phyloP scores from a whole-genome alignment of 1,139 yeast species.

The Geotrichum klebahnii region DNA sequence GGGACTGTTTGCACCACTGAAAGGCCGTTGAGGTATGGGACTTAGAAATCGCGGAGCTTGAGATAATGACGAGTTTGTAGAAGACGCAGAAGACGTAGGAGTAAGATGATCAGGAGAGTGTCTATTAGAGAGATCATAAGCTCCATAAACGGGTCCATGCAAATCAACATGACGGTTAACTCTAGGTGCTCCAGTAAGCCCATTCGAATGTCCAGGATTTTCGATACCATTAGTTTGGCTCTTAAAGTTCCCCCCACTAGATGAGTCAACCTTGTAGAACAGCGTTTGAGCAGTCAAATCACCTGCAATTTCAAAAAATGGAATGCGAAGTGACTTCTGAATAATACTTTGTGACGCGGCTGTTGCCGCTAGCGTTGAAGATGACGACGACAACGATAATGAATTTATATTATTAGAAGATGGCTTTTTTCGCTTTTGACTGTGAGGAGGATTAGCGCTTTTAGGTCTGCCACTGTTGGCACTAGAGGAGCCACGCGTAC shows the following conservation, averaged over 20 bases:
- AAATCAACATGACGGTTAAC: conserved; percentile 1
- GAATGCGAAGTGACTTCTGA: conserved; percentile 3
- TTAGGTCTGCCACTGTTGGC: neutral
- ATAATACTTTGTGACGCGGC: conserved; percentile 1
- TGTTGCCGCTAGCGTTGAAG: neutral
- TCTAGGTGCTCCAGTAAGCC: neutral
- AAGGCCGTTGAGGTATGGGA: neutral
- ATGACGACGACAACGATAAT: neutral
- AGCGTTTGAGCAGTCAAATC: neutral
- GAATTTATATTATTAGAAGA: neutral
- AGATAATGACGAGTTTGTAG: neutral
- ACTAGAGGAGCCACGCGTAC: neutral
- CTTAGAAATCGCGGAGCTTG: neutral
- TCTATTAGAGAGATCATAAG: neutral
- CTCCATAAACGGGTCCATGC: conserved; percentile 2
- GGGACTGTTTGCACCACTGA: conserved; percentile 7
- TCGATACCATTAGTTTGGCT: neutral
- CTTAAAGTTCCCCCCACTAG: neutral
- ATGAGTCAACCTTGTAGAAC: neutral
- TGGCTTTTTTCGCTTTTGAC: conserved; percentile 5
- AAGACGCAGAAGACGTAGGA: neutral
- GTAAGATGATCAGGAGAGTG: neutral
- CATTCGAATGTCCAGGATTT: neutral
- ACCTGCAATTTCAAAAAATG: conserved; percentile 2
- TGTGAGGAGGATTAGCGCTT: neutral